phyloP scores from a whole-genome alignment of 1,284 basidiomycete genomes.

The Lentinula novae-zelandiae region DNA sequence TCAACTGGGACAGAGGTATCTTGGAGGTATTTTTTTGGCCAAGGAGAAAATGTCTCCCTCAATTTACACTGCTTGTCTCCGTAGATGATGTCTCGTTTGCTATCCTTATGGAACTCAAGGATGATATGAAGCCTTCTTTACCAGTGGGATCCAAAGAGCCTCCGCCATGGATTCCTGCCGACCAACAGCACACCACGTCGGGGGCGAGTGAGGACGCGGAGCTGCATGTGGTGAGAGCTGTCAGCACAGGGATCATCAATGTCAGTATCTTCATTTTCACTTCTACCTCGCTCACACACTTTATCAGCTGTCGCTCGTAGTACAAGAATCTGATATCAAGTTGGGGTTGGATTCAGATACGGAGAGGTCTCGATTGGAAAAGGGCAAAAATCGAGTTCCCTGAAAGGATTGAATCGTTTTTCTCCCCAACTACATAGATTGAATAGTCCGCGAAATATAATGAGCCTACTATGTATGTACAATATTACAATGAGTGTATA shows the following conservation, averaged over 20 bases:
- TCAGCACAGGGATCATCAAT: constrained; percentile 85
- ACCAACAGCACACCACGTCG: constrained; percentile 58
- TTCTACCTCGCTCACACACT: constrained; percentile 2
- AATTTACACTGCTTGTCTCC: not conserved
- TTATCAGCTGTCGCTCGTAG: constrained; percentile 62
- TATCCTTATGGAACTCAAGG: constrained; percentile 77
- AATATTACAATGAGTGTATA: not conserved
- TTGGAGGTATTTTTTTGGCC: constrained; percentile 37
- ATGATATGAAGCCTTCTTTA: constrained; percentile 58
- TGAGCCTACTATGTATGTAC: not conserved
- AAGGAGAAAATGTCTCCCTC: not conserved
- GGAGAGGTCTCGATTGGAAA: constrained; percentile 3
- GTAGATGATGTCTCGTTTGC: constrained; percentile 80
- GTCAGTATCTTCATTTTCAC: constrained; percentile 39
- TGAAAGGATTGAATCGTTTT: not conserved
- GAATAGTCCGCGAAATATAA: not conserved
- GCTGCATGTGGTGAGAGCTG: constrained; percentile 67
- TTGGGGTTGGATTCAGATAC: constrained; percentile 31
- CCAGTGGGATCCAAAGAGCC: constrained; percentile 47
- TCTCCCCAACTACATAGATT: not conserved
- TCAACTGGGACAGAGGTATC: constrained; percentile 60
- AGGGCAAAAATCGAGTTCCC: not conserved
- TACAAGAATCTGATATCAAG: constrained; percentile 78
- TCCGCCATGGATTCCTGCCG: constrained; percentile 74
- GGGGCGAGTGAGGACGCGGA: constrained; percentile 57